Evolutionary conservation across 2,329 filamentous ascomycete species (phyloP), one percentile per base, ranked within the genome.

Genomic region (Beauveria sp.): DNA sequence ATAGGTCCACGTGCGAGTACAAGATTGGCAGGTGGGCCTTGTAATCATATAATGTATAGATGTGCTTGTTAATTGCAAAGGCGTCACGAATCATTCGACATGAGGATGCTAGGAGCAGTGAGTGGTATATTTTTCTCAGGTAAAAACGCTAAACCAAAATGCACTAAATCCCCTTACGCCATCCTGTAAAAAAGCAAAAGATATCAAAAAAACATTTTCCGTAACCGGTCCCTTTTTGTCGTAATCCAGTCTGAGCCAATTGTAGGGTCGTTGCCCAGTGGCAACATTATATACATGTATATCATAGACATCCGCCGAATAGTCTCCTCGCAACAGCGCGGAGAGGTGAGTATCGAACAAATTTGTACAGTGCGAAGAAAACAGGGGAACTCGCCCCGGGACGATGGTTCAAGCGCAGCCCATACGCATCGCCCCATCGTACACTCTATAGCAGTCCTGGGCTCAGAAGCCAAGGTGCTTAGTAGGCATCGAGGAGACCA

Each of bases 401-500:
- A 41, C 41, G 40, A 48, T n/a, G 24, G 41, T 46, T 26, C 20
- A 59, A 59, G 50, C 67, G 65, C 63, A 62, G 61, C 46, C 61
- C 64, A 68, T 62, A 63, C 64, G 62, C 51, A 43, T 61, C 59
- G 53, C 28, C 43, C 30, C 41, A 55, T 61, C 53, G 40, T 56
- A 61, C 37, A 61, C 22, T 44, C 9, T 55, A 57, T 59, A 63
- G 63, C 61, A 62, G 64, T 63, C 59, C 48, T 3, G 16, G 37
- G 24, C 34, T 62, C 60, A 63, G 58, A 56, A 51, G 62, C 18
- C 63, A 60, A 63, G 58, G 55, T 52, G 61, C 59, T 81, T 76
- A 91, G 73, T 86, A 91, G 66, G 84, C 87, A 70, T 90, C 87
- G 69, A 97, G 84, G 72, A 97, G 83, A 67, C 89, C 86, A 70